phyloP scores from a whole-genome alignment of 768 basidiomycete species.

The Cystobasidium tubakii region DNA sequence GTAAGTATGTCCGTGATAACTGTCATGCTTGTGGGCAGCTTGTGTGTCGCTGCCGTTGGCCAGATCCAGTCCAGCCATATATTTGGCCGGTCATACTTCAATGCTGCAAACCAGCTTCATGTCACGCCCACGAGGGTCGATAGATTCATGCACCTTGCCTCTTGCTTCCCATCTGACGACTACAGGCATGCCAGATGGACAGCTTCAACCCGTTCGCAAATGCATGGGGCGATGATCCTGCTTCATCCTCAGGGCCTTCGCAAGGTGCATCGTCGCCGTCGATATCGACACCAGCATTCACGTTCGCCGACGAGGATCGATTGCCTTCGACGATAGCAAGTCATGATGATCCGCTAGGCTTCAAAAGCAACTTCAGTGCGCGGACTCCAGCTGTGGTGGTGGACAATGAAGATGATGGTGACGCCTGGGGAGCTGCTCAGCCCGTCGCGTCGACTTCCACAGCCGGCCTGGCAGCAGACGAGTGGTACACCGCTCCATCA shows the following conservation, averaged over 20 bases:
- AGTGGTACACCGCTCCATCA: background rate
- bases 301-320: background rate
- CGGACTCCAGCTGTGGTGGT: background rate
- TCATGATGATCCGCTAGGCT: slow-evolving; percentile 1
- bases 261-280: background rate
- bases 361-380: background rate
- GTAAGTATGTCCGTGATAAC: too few relatives aligned
- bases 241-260: background rate
- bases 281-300: background rate
- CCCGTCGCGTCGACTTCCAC: background rate
- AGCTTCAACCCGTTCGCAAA: slow-evolving; percentile 33
- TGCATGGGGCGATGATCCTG: slow-evolving; percentile 25
- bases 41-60: too few relatives aligned
- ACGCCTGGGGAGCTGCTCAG: background rate
- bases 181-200: slow-evolving; percentile 28
- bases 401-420: background rate
- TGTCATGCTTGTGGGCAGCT: too few relatives aligned
- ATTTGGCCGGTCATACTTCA: too few relatives aligned
- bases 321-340: background rate
- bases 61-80: too few relatives aligned
- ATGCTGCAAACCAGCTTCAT: too few relatives aligned
- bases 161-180: too few relatives aligned
- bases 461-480: background rate
- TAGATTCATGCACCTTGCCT: too few relatives aligned
- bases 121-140: too few relatives aligned